Conservation (phyloP, 257 asterid species). For the Primulina eburnea region DNA sequence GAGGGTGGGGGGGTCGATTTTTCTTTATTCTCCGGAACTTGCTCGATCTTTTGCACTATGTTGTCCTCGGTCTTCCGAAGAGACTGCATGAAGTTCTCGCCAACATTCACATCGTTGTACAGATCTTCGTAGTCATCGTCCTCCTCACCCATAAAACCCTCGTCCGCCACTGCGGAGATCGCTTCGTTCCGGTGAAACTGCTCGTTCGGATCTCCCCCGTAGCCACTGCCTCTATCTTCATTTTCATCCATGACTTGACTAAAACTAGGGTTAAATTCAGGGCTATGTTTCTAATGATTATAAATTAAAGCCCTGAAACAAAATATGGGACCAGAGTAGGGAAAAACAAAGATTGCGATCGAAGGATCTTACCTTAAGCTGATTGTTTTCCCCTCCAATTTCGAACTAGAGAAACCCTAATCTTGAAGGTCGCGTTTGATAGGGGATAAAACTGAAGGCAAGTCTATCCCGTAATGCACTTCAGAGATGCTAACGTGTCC, state of each 20-base stretch:
- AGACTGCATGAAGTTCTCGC: constrained; percentile 78
- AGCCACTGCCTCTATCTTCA: constrained; percentile 46
- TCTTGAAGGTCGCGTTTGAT: constrained; percentile 13
- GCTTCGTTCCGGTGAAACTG: constrained; percentile 73
- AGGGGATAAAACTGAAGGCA: not conserved
- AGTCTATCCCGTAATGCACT: not conserved
- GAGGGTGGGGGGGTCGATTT: constrained; percentile 28
- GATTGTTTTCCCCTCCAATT: not conserved
- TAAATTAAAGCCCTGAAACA: not conserved
- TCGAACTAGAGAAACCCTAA: constrained; percentile 32
- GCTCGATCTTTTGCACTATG: constrained; percentile 39
- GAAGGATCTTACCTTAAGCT: constrained; percentile 23
- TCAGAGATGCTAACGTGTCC: constrained; percentile 18
- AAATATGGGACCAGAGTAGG: not conserved
- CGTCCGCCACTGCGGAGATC: constrained; percentile 80
- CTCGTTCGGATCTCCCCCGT: constrained; percentile 53
- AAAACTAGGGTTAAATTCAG: constrained; percentile 28
- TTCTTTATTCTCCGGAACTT: constrained; percentile 32
- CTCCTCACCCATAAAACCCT: constrained; percentile 70
- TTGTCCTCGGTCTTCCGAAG: constrained; percentile 55
- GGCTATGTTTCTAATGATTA: not conserved
- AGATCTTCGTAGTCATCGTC: constrained; percentile 95
- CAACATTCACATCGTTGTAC: constrained; percentile 91
- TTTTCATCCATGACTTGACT: constrained; percentile 48
- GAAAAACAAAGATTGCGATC: not conserved